Percentiles rank a stretch among this genome's conserved stretches.
Evolutionary conservation across 1,284 basidiomycete genomes (phyloP).

Genomic region (Cutaneotrichosporon sp.): DNA sequence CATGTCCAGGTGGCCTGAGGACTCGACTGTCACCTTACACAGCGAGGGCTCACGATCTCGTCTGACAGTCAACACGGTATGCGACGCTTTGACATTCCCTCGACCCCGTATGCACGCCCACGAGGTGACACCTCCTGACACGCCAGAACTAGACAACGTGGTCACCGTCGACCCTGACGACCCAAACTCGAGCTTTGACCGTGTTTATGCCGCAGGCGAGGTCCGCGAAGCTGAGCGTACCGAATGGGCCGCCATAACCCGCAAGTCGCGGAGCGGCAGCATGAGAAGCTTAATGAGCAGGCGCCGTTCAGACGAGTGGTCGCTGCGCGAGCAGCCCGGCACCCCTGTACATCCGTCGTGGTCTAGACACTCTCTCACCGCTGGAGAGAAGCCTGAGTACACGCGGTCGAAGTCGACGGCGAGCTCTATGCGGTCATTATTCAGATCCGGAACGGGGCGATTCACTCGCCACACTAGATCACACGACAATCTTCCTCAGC

Average conservation of each 20-base stretch:
- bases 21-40: slow-evolving; percentile 23
- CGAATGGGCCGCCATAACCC: slow-evolving; percentile 22
- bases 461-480: slow-evolving; percentile 7
- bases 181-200: slow-evolving; percentile 10
- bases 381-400: slow-evolving; percentile 9
- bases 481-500: slow-evolving; percentile 11
- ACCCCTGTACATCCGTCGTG: slow-evolving; percentile 10
- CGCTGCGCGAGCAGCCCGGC: not conserved
- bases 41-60: slow-evolving; percentile 25
- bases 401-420: slow-evolving; percentile 16
- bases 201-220: slow-evolving; percentile 15
- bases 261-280: slow-evolving; percentile 6
- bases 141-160: slow-evolving; percentile 24
- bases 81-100: slow-evolving; percentile 45
- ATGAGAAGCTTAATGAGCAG: not conserved
- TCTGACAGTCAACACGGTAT: slow-evolving; percentile 31
- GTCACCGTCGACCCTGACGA: slow-evolving; percentile 14
- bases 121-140: slow-evolving; percentile 42
- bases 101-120: slow-evolving; percentile 41
- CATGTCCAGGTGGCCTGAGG: slow-evolving; percentile 26
- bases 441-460: slow-evolving; percentile 4
- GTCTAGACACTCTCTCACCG: not conserved
- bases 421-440: slow-evolving; percentile 19
- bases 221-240: slow-evolving; percentile 24
- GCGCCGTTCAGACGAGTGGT: slow-evolving; percentile 11